These are phyloP conservation scores for Oryza meyeriana DNA, from an alignment of 176 grass and related monocot genomes.

Conservation along the genomic window DNA sequence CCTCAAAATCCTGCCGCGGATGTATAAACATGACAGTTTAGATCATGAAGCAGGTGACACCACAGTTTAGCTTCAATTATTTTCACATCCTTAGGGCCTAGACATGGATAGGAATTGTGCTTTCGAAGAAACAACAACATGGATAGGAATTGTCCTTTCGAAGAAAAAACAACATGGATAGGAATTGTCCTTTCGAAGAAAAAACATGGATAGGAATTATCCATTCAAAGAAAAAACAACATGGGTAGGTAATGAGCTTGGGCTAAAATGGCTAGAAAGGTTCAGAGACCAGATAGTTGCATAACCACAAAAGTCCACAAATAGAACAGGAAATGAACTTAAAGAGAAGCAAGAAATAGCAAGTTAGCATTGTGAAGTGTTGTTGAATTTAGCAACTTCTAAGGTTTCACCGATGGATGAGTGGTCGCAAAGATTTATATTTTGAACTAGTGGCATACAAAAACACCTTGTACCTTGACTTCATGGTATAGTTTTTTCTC, in stretches of 20 bases:
- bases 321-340: neutral
- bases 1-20: conserved; percentile 65
- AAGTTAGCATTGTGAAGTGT: neutral
- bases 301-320: neutral
- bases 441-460: conserved; percentile 7
- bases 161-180: too few relatives aligned
- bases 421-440: neutral
- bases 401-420: neutral
- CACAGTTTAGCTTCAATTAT: neutral
- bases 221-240: neutral
- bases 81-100: conserved; percentile 4
- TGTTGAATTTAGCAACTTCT: neutral
- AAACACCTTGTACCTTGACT: conserved; percentile 60
- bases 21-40: neutral
- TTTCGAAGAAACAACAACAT: too few relatives aligned
- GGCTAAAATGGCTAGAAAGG: conserved; percentile 11
- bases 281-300: neutral
- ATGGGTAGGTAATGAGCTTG: neutral
- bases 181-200: neutral
- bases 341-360: neutral
- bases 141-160: neutral
- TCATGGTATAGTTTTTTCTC: conserved; percentile 94
- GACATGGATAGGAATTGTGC: neutral
- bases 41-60: neutral
- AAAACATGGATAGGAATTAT: too few relatives aligned